These are phyloP conservation scores for Penicillium sclerotiorum DNA, from an alignment of 2,329 filamentous ascomycete species.

Conservation along the genomic window DNA sequence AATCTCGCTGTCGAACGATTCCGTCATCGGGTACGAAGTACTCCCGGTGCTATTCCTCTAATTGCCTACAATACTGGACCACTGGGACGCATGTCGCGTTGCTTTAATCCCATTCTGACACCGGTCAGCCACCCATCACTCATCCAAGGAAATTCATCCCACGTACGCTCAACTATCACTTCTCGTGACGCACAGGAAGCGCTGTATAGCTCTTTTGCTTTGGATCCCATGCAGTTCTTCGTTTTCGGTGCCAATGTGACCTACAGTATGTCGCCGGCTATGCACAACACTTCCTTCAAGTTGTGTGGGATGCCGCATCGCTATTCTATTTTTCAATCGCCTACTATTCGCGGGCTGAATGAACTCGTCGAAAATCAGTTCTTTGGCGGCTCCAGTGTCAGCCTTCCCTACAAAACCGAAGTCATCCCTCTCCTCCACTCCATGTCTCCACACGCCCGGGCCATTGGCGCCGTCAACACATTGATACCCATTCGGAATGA, in stretches of 20 bases:
- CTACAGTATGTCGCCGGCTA: constrained; percentile 74
- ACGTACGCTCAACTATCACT: constrained; percentile 58
- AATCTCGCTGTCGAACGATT: constrained; percentile 64
- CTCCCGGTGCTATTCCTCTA: constrained; percentile 54
- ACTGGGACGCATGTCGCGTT: constrained; percentile 65
- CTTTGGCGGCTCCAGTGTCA: constrained; percentile 73
- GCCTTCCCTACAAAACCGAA: constrained; percentile 74
- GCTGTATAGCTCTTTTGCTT: constrained; percentile 67
- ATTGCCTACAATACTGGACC: constrained; percentile 68
- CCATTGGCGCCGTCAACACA: constrained; percentile 77
- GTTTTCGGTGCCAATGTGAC: constrained; percentile 73
- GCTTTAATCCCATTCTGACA: constrained; percentile 67
- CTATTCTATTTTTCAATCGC: constrained; percentile 66
- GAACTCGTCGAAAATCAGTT: constrained; percentile 65
- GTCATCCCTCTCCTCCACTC: constrained; percentile 66
- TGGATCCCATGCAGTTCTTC: constrained; percentile 71
- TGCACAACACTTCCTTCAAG: constrained; percentile 72
- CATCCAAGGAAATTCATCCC: constrained; percentile 44
- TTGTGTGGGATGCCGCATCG: constrained; percentile 69
- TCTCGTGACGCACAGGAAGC: constrained; percentile 65
- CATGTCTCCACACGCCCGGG: constrained; percentile 70
- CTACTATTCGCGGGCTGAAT: constrained; percentile 64
- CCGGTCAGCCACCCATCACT: constrained; percentile 59
- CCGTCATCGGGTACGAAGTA: constrained; percentile 51
- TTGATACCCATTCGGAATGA: constrained; percentile 69